A percentile compares a stretch with the other conserved stretches of the same genome.
phyloP scores from a whole-genome alignment of 129 eudicot genomes.

The Ambrosia artemisiifolia region DNA sequence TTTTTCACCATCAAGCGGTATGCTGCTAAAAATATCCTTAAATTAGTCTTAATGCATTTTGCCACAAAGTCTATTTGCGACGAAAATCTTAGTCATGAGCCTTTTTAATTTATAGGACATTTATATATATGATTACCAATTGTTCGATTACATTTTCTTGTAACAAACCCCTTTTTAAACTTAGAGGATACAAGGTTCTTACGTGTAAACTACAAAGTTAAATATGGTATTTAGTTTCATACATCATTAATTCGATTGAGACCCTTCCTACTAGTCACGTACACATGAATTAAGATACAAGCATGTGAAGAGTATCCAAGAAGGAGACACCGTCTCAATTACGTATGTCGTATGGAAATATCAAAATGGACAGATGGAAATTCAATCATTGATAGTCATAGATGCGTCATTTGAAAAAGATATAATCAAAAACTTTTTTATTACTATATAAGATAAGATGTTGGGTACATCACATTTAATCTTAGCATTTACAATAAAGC shows the following conservation, averaged over 20 bases:
- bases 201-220: neutral
- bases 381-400: conserved; percentile 16
- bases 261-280: conserved; percentile 11
- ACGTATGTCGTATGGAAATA: conserved; percentile 1
- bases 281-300: conserved; percentile 28
- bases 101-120: too few species aligned
- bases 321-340: conserved; percentile 27
- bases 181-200: neutral
- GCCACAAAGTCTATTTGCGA: too few species aligned
- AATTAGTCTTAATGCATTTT: too few species aligned
- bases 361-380: conserved; percentile 2
- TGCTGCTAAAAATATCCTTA: too few species aligned
- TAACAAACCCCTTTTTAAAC: neutral
- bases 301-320: conserved; percentile 33
- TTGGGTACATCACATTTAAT: neutral
- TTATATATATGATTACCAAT: too few species aligned
- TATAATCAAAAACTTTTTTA: neutral
- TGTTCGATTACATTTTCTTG: neutral
- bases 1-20: too few species aligned
- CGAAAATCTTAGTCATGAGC: too few species aligned
- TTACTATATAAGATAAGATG: neutral
- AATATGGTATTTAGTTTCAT: too few species aligned
- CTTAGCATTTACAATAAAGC: neutral
- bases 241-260: too few species aligned
- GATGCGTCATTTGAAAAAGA: neutral